phyloP scores from a whole-genome alignment of 306 rosid genomes.

The Dryas alaskensis region DNA sequence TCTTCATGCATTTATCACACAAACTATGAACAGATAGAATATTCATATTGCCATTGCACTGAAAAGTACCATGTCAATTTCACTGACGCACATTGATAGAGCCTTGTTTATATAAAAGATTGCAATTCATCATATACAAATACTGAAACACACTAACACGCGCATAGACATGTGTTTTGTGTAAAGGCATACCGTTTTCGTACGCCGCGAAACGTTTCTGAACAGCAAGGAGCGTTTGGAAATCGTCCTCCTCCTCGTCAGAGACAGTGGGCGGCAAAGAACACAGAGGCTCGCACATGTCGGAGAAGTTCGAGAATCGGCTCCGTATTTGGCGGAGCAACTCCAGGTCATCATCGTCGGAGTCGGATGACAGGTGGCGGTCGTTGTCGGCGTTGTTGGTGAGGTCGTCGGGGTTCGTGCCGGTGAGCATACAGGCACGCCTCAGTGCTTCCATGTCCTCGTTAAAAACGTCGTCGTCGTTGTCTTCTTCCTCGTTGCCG shows the following conservation, averaged over 20 bases:
- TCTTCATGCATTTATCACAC: background rate
- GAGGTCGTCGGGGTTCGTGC: slow-evolving; percentile 23
- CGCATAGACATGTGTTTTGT: background rate
- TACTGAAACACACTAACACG: background rate
- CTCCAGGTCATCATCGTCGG: slow-evolving; percentile 43
- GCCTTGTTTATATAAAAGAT: background rate
- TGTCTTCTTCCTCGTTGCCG: slow-evolving; percentile 18
- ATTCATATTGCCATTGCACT: background rate
- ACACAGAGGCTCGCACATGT: slow-evolving; percentile 21
- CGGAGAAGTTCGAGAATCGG: slow-evolving; percentile 38
- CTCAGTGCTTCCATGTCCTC: slow-evolving; percentile 69
- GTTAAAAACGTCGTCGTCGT: slow-evolving; percentile 47
- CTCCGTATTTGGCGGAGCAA: slow-evolving; percentile 45
- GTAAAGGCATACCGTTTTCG: slow-evolving; percentile 39
- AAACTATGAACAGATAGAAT: background rate
- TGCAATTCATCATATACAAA: background rate
- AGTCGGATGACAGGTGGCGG: slow-evolving; percentile 8
- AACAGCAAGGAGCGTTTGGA: slow-evolving; percentile 56
- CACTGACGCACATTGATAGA: background rate
- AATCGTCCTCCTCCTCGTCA: slow-evolving; percentile 68
- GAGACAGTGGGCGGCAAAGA: slow-evolving; percentile 37
- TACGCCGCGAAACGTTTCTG: slow-evolving; percentile 53
- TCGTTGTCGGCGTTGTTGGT: too few species aligned
- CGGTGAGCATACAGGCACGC: slow-evolving; percentile 55
- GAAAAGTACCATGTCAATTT: background rate